A percentile compares a stretch with the other conserved stretches of the same genome.
Conservation (phyloP, 2,329 filamentous ascomycete genomes). For the Colletotrichum sp. region DNA sequence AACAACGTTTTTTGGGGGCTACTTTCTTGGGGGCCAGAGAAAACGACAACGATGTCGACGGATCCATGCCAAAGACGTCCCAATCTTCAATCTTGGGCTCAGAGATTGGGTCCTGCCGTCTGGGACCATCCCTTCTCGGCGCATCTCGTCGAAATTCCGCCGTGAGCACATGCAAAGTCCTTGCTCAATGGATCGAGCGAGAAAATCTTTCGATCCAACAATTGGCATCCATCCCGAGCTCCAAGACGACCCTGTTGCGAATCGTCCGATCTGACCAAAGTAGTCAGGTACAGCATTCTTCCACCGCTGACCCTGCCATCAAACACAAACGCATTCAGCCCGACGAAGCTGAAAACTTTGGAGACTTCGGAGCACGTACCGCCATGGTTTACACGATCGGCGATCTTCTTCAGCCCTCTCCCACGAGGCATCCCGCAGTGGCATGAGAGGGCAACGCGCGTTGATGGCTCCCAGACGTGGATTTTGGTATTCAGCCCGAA, state of each 20-base stretch:
- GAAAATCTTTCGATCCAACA: neutral
- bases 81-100: neutral
- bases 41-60: neutral
- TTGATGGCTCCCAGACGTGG: neutral
- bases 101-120: neutral
- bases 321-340: neutral
- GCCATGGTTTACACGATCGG: neutral
- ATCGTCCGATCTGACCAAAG: neutral
- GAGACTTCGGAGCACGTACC: neutral
- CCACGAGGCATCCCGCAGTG: neutral
- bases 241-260: neutral
- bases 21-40: neutral
- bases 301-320: neutral
- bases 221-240: neutral
- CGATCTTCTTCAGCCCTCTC: neutral
- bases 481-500: neutral
- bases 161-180: neutral
- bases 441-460: neutral
- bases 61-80: neutral
- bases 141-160: neutral
- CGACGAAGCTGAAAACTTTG: neutral
- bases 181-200: neutral
- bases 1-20: neutral
- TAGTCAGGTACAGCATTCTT: neutral
- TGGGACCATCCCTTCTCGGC: constrained; percentile 4